These are phyloP conservation scores for Alternaria alternata DNA, from an alignment of 2,329 filamentous ascomycete genomes.

Conservation along the genomic window DNA sequence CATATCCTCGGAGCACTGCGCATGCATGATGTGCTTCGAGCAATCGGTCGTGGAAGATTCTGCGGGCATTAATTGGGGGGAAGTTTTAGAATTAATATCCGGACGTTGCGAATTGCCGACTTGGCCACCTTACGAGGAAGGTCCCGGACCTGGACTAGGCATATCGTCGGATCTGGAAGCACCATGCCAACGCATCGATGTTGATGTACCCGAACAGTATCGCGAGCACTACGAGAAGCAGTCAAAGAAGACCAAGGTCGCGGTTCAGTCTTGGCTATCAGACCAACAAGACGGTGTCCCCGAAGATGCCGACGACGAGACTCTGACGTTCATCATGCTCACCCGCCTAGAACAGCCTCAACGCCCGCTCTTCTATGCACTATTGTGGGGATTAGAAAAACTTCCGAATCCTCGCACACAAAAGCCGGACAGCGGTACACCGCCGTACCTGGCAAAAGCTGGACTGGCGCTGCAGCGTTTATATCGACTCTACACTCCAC, in stretches of 20 bases:
- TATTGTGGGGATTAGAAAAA: conserved; percentile 69
- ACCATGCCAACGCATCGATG: conserved; percentile 82
- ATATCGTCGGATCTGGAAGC: conserved; percentile 59
- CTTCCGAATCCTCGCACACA: conserved; percentile 68
- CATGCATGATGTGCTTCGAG: conserved; percentile 81
- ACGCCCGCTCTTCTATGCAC: conserved; percentile 80
- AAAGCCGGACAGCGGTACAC: conserved; percentile 69
- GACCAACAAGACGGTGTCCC: conserved; percentile 81
- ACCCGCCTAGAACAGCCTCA: conserved; percentile 82
- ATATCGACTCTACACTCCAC: conserved; percentile 76
- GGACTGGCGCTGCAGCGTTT: conserved; percentile 83
- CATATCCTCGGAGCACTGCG: conserved; percentile 84
- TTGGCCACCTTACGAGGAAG: conserved; percentile 82
- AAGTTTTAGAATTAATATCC: conserved; percentile 91
- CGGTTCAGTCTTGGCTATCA: conserved; percentile 88
- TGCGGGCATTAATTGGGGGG: conserved; percentile 87
- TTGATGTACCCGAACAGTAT: conserved; percentile 93
- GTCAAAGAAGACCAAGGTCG: conserved; percentile 89
- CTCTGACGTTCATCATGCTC: conserved; percentile 89
- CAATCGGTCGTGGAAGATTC: conserved; percentile 54
- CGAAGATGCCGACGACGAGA: conserved; percentile 93
- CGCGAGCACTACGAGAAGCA: conserved; percentile 91
- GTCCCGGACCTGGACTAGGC: conserved; percentile 64
- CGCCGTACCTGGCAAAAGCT: conserved; percentile 77
- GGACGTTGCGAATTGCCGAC: conserved; percentile 83